Base-by-base conservation (phyloP, 1,139 yeast species). In the Meyerozyma athensensis region DNA sequence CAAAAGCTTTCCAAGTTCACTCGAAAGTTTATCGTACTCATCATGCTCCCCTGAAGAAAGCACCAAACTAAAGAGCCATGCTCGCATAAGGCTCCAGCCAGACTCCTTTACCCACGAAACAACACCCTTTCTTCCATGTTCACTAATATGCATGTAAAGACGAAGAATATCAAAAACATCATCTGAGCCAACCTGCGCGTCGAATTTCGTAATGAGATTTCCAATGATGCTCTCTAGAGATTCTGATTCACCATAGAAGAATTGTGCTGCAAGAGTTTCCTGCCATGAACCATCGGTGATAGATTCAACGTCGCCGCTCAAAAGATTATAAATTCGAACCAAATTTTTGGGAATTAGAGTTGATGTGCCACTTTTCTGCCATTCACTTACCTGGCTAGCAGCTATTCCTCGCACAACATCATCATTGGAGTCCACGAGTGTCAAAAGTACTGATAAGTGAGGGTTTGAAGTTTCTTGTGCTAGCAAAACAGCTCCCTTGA, bases 361-460 rank as follows among this genome's bases (percentile, higher is more conserved):
- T 2, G 66, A 33, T 0, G 68, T 47, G 4, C 69, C 58, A n/a
- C 61, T 61, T 2, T 59, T 59, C 10, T 56, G 53, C 97, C 97
- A 90, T 36, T 72, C 77, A 3, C 64, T 61, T 17, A 90, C 58
- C 56, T 89, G 96, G 26, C 62, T 59, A 5, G 54, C 47, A 0
- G 96, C 90, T 39, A 77, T 63, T 1, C 53, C 51, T 39, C 72
- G 67, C 1, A 84, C 79, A 1, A 70, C 65, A 1, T 68, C 68
- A 47, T 81, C 85, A 45, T 82, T 80, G 0, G 92, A 75, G 31
- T 86, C 95, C 10, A 84, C 59, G 36, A 85, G 60, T 0, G 96
- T 73, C n/a, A 90, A 59, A 19, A 86, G 52, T 0, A 77, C 79
- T 0, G 95, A 79, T 24, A 90, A 59, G 55, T 89, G 96, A 7